Evolutionary conservation across 768 basidiomycete genomes (phyloP), one percentile per base, ranked within the genome.

Genomic region (Leccinum rimulosum): DNA sequence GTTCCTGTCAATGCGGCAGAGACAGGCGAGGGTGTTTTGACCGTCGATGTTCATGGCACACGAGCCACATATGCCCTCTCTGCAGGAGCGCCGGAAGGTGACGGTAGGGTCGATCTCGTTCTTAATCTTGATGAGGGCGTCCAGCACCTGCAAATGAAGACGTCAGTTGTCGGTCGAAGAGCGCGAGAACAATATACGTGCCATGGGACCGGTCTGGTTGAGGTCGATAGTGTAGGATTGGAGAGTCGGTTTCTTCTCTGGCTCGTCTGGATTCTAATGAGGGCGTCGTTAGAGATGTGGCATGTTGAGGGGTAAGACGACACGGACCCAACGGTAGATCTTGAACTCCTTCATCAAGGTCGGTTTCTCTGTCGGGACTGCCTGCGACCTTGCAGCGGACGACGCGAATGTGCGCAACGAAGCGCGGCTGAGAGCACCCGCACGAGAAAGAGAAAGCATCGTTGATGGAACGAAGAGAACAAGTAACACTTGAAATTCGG

Each of bases 21-120:
- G 80, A 76, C 97, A 99, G 10, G 96, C 95, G 60, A 99, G 86
- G 4, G 97, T 98, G 81, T 99, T 99, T 76, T 91, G 88, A 54
- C 96, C 96, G 73, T 98, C 88, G 72, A 99, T 91, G 81, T 99
- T 99, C 95, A 99, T 97, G 55, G 96, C 95, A 73, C 96, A 98
- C 6, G 93, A 95, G 40, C 96, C 96, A 69, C 96, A 99, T 67
- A 99, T 98, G 57, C 96, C 94, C 78, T 95, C 93, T 57, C 93
- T 77, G 79, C 93, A 96, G 19, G 89, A 92, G 45, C 94, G 84
- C 45, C 97, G 86, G 82, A 99, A 98, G 6, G 96, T 98, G 33
- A 99, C 82, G 2, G 96, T 98, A 3, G 96, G 91, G 78, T 98
- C 97, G 30, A 96, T 70, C 74, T 98, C 96, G 75, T 97, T 98